These are phyloP conservation scores for Amoeboaphelidium occidentale DNA, from an alignment of 371 early-diverging fungal genomes.

Conservation along the genomic window DNA sequence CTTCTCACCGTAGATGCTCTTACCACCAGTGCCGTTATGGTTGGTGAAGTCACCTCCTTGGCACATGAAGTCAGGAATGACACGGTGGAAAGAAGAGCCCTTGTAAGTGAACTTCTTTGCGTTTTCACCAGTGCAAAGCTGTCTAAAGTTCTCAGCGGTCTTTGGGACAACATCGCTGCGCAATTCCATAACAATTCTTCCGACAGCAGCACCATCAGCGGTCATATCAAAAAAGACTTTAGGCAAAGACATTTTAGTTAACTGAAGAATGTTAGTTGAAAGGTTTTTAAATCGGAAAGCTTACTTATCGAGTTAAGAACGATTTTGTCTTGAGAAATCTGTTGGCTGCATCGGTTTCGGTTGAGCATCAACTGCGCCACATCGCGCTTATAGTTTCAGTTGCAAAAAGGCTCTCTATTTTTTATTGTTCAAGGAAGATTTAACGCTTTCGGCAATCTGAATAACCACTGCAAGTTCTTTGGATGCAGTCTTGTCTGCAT, in stretches of 20 bases:
- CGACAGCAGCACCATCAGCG: constrained; percentile 17
- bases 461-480: no score
- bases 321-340: no score
- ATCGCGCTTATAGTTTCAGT: no score
- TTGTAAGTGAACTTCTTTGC: constrained; percentile 28
- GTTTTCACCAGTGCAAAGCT: constrained; percentile 26
- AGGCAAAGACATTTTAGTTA: constrained; percentile 5
- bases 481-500: no score
- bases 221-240: constrained; percentile 29
- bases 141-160: constrained; percentile 18
- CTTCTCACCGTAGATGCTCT: constrained; percentile 31
- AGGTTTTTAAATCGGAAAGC: no score
- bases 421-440: no score
- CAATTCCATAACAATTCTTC: constrained; percentile 25
- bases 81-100: constrained; percentile 14
- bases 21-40: constrained; percentile 34
- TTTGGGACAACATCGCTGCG: constrained; percentile 24
- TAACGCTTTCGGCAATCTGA: no score
- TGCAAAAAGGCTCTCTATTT: no score
- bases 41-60: constrained; percentile 24
- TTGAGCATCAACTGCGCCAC: no score
- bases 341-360: no score
- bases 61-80: constrained; percentile 17
- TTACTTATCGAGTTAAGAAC: no score
- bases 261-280: no score